These are phyloP conservation scores for Starmerella cellae DNA, from an alignment of 805 yeast species.

Conservation along the genomic window DNA sequence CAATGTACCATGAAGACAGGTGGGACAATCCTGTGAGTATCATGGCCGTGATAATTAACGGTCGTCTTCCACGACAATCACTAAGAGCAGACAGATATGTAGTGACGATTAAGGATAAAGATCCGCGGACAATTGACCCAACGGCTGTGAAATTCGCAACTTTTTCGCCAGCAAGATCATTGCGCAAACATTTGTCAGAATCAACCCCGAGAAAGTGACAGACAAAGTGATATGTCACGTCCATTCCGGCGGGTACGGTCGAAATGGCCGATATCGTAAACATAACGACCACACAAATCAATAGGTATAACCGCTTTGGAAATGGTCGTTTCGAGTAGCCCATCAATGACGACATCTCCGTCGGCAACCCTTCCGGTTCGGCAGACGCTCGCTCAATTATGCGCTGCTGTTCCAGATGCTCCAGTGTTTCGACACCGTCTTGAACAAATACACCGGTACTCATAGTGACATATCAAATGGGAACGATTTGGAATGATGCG, in stretches of 20 bases:
- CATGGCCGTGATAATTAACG: constrained; percentile 15
- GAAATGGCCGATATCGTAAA: constrained; percentile 10
- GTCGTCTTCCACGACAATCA: constrained; percentile 21
- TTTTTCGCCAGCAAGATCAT: constrained; percentile 11
- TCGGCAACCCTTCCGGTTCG: constrained; percentile 12
- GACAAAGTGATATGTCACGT: constrained; percentile 18
- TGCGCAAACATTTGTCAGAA: constrained; percentile 14
- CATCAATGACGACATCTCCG: constrained; percentile 12
- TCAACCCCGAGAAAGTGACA: constrained; percentile 15
- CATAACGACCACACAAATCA: constrained; percentile 6
- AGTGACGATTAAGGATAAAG: constrained; percentile 10
- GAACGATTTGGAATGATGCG: too few species aligned
- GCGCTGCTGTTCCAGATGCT: constrained; percentile 11
- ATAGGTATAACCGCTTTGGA: constrained; percentile 16
- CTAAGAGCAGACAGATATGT: constrained; percentile 18
- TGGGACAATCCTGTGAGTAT: constrained; percentile 10
- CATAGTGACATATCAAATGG: constrained; percentile 1
- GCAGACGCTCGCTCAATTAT: constrained; percentile 16
- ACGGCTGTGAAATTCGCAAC: constrained; percentile 18
- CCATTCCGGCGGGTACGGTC: constrained; percentile 19
- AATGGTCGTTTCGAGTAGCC: constrained; percentile 17
- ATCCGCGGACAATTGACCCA: constrained; percentile 12
- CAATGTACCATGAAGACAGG: constrained; percentile 17
- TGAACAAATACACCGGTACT: constrained; percentile 10
- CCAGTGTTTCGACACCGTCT: constrained; percentile 12